Evolutionary conservation across 1,139 yeast species (phyloP).

Genomic region (Kodamaea alishanica): DNA sequence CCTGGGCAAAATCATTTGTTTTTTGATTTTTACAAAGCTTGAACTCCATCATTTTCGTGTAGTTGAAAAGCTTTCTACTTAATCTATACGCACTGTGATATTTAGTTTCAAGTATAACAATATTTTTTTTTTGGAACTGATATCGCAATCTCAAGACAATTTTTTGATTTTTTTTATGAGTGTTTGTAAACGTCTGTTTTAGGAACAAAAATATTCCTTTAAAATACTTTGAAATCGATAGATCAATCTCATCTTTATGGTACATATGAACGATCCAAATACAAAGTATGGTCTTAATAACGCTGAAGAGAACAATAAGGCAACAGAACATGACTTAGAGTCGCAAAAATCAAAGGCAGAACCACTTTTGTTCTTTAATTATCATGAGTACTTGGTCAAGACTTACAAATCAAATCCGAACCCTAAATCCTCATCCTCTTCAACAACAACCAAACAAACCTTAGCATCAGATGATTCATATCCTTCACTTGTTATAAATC

Average conservation of each 20-base stretch:
- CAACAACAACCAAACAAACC: conserved; percentile 12
- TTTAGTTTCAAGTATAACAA: neutral
- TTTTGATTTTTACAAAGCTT: no score
- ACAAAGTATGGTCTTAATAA: conserved; percentile 10
- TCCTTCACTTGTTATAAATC: conserved; percentile 48
- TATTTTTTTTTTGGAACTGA: no score
- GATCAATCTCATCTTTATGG: neutral
- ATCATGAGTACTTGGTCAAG: conserved; percentile 53
- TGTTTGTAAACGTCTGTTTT: no score
- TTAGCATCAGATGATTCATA: neutral
- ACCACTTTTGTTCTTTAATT: conserved; percentile 51
- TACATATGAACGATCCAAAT: conserved; percentile 13
- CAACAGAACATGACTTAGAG: neutral
- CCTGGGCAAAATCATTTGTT: conserved; percentile 90
- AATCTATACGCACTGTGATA: no score
- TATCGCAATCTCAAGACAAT: neutral
- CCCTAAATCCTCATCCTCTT: conserved; percentile 7
- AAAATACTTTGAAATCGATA: neutral
- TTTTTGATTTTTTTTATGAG: neutral
- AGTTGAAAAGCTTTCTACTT: no score
- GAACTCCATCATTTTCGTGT: no score
- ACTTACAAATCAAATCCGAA: conserved; percentile 22
- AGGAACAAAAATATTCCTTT: no score
- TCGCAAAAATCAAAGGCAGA: conserved; percentile 5
- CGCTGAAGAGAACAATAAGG: neutral